A percentile compares a stretch with the other conserved stretches of the same genome.
phyloP scores from a whole-genome alignment of 495 filamentous ascomycete species.

The Tetracladium marchalianum region DNA sequence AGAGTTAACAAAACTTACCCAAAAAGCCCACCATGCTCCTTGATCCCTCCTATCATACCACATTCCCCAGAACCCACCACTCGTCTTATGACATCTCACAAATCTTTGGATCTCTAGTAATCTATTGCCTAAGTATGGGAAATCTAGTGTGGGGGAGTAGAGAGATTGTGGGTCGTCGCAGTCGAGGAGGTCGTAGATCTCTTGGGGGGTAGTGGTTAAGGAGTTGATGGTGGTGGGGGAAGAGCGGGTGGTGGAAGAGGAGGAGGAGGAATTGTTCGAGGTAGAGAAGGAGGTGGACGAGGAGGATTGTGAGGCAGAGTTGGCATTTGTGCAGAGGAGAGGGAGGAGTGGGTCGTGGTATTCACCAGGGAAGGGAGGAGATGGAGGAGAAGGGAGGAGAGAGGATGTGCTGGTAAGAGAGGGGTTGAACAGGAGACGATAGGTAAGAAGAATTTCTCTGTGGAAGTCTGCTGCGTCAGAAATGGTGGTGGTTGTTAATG shows the following conservation, averaged over 20 bases:
- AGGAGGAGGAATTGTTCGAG: conserved; percentile 2
- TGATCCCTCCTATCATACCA: conserved; percentile 8
- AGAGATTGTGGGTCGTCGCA: neutral
- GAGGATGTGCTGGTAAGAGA: neutral
- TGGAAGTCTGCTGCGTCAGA: conserved; percentile 2
- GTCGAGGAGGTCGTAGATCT: conserved; percentile 1
- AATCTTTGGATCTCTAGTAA: conserved; percentile 3
- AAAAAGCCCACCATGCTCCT: conserved; percentile 6
- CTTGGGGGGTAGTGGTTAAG: too few species aligned
- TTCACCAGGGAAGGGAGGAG: too few species aligned
- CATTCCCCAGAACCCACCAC: neutral
- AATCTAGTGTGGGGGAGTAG: conserved; percentile 1
- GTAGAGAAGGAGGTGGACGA: too few species aligned
- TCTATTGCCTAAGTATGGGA: conserved; percentile 8
- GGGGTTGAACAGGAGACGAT: conserved; percentile 10
- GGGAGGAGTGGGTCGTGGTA: conserved; percentile 4
- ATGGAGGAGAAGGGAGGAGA: too few species aligned
- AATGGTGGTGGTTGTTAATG: too few species aligned
- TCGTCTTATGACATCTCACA: neutral
- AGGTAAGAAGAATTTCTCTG: conserved; percentile 11
- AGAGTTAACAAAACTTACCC: conserved; percentile 6
- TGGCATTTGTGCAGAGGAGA: conserved; percentile 2
- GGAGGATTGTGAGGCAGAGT: too few species aligned
- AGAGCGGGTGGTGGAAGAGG: neutral
- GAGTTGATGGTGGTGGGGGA: neutral